A percentile compares a stretch with the other conserved stretches of the same genome.
Evolutionary conservation across 116 monocot species (phyloP).

Genomic region (Cymodocea nodosa): DNA sequence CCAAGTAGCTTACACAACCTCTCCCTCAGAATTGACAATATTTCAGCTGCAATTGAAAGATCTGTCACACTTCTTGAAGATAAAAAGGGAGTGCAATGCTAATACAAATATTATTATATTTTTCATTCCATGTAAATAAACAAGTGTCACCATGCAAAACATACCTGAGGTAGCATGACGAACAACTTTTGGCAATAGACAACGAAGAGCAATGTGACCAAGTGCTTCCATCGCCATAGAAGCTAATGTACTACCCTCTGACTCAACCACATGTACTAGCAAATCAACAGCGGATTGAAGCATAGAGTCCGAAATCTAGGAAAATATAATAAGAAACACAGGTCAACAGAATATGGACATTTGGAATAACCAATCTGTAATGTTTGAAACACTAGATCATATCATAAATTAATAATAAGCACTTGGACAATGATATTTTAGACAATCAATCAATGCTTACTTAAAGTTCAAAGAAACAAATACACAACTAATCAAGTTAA

Average conservation of each 20-base stretch:
- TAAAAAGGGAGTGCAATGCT: neutral
- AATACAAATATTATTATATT: no score
- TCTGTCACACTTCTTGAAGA: neutral
- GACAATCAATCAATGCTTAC: no score
- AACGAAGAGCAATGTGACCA: slow-evolving; percentile 80
- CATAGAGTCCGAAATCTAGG: slow-evolving; percentile 43
- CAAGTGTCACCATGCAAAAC: neutral
- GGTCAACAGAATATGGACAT: neutral
- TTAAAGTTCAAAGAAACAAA: no score
- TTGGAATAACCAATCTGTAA: no score
- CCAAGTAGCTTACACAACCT: slow-evolving; percentile 56
- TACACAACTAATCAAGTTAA: no score
- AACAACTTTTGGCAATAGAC: slow-evolving; percentile 38
- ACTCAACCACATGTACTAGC: slow-evolving; percentile 54
- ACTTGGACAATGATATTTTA: neutral
- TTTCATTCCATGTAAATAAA: neutral
- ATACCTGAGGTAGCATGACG: slow-evolving; percentile 47
- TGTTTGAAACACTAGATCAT: no score
- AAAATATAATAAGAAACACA: slow-evolving; percentile 1
- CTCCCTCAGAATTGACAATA: slow-evolving; percentile 47
- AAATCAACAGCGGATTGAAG: slow-evolving; percentile 28
- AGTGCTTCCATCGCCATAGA: slow-evolving; percentile 85
- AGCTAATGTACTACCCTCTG: slow-evolving; percentile 53
- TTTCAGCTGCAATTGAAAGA: slow-evolving; percentile 33
- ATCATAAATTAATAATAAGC: neutral